These are phyloP conservation scores for Lasiodiplodia sp. DNA, from an alignment of 2,329 filamentous ascomycete species.

Conservation along the genomic window DNA sequence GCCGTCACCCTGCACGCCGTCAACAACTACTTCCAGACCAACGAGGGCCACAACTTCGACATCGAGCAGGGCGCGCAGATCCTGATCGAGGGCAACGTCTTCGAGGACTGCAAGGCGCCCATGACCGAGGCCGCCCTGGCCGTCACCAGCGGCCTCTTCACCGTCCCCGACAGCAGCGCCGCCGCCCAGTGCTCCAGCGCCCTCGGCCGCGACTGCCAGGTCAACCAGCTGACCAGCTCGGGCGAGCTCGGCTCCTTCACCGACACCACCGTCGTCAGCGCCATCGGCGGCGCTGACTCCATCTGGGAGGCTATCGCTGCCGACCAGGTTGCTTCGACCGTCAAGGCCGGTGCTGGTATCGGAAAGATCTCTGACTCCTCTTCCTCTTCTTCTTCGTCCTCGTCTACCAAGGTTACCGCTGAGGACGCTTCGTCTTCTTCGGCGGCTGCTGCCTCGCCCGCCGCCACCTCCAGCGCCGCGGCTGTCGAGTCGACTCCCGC, in stretches of 20 bases:
- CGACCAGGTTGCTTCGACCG: not conserved
- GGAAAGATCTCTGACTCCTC: slow-evolving; percentile 16
- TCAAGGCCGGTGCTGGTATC: slow-evolving; percentile 19
- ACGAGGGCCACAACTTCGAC: slow-evolving; percentile 52
- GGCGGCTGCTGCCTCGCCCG: not conserved
- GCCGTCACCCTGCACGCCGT: slow-evolving; percentile 36
- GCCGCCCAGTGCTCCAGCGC: slow-evolving; percentile 6
- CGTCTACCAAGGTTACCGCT: not conserved
- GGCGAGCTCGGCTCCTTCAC: slow-evolving; percentile 30
- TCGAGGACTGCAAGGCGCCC: slow-evolving; percentile 51
- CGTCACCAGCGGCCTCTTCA: slow-evolving; percentile 40
- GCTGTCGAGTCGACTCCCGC: not conserved
- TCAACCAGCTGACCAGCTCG: slow-evolving; percentile 23
- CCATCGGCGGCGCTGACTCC: not conserved
- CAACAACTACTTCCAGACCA: slow-evolving; percentile 48
- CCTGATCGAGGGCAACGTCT: slow-evolving; percentile 55
- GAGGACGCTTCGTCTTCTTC: not conserved
- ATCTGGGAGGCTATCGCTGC: slow-evolving; percentile 14
- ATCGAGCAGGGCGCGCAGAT: slow-evolving; percentile 38
- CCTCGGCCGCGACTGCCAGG: slow-evolving; percentile 26
- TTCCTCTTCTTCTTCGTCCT: not conserved
- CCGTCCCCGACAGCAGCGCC: slow-evolving; percentile 32
- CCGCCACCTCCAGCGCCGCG: not conserved
- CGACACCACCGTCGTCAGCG: not conserved
- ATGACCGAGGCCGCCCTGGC: slow-evolving; percentile 43